These are phyloP conservation scores for Metschnikowia picachoensis DNA, from an alignment of 805 yeast genomes.

Conservation along the genomic window DNA sequence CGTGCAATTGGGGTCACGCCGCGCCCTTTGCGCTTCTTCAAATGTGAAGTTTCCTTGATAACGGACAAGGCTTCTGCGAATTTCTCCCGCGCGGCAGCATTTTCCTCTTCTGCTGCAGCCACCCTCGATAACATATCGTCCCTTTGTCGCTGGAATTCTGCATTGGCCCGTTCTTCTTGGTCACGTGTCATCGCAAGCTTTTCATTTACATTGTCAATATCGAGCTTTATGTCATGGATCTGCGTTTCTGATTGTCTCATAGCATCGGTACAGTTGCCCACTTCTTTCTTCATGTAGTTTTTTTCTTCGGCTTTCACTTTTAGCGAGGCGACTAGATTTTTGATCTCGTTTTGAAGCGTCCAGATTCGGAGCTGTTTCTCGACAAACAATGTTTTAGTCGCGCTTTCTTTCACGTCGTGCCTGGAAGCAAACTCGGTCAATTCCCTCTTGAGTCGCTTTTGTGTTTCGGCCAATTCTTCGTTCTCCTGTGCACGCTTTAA, in stretches of 20 bases:
- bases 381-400: constrained; percentile 23
- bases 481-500: constrained; percentile 31
- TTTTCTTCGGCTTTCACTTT: constrained; percentile 54
- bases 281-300: constrained; percentile 60
- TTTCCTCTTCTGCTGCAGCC: constrained; percentile 21
- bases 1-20: constrained; percentile 28
- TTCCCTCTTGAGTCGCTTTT: constrained; percentile 27
- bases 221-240: constrained; percentile 22
- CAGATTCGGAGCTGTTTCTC: constrained; percentile 40
- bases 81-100: constrained; percentile 24
- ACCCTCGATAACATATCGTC: constrained; percentile 17
- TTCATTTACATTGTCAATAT: constrained; percentile 16
- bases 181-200: constrained; percentile 21
- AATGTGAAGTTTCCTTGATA: constrained; percentile 37
- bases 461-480: constrained; percentile 20
- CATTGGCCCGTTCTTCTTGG: constrained; percentile 20
- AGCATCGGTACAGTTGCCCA: constrained; percentile 49
- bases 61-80: constrained; percentile 33
- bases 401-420: constrained; percentile 22
- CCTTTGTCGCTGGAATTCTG: constrained; percentile 21
- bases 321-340: constrained; percentile 39
- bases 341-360: constrained; percentile 44
- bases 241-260: constrained; percentile 41
- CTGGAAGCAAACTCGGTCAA: constrained; percentile 23
- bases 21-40: constrained; percentile 41